Base-by-base conservation (phyloP, 805 yeast genomes). In the Metschnikowia lunata region DNA sequence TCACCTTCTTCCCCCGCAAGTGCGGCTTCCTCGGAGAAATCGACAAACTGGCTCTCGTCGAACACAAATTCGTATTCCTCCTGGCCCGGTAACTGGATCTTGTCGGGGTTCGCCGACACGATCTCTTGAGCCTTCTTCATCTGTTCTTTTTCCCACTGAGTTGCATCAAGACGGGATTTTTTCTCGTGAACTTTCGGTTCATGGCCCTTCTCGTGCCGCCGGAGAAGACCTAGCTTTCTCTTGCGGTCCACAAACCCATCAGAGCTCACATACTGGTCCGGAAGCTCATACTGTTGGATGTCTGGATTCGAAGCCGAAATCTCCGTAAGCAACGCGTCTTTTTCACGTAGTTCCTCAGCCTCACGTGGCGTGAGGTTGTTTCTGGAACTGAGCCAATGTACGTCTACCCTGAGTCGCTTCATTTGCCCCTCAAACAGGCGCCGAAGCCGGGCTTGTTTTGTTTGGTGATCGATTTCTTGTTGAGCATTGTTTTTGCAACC, bases 11-110 rank as follows among this genome's bases (percentile, higher is more conserved):
- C 13, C 3, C 52, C 52, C 8, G 50, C 39, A 0, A 48, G 45
- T 33, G 58, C 71, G 2, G 62, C 58, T 26, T 76, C 81, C 13
- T 69, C 64, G 1, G 74, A 69, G 49, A 78, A 82, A n/a, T 78
- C 77, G 14, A 83, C 75, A 46, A 71, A 69, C 44, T 84, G 87
- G 0, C 78, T 67, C 36, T 76, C 75, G 59, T 87, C 93, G 62
- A 85, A 85, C 0, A 88, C 91, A 64, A 72, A 88, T 10, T 85
- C 95, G 56, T 84, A 87, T 34, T 78, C 61, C 8, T 71, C 69
- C 30, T 62, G 72, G 2, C 66, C 66, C 0, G 75, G 71, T 1
- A 72, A 57, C 12, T 60, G 56, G 15, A 76, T 69, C 39, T 70
- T 72, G 52, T 75, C 78, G 1, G 61, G 51, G 36, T 18, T 57